phyloP scores from a whole-genome alignment of 225 moss, liverwort and hornwort genomes.

The Rhytidiadelphus loreus region DNA sequence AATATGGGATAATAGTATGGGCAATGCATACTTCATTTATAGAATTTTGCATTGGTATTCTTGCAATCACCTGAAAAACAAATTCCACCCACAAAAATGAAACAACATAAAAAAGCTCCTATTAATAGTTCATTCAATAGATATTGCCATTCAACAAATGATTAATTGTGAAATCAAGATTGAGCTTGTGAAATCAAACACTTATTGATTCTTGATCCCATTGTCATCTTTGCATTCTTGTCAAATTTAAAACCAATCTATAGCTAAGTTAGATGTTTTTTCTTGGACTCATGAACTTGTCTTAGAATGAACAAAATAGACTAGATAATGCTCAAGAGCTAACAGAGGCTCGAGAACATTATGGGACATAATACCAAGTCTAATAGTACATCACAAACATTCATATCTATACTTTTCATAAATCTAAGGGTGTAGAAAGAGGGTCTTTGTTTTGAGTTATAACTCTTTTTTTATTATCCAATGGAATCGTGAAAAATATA shows the following conservation, averaged over 20 bases:
- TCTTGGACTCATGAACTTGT: background rate
- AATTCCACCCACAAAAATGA: background rate
- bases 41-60: conserved; percentile 21
- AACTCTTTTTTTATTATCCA: no score
- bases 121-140: background rate
- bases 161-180: background rate
- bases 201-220: background rate
- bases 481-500: no score
- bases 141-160: background rate
- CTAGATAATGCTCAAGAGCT: no score
- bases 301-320: no score
- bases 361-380: no score
- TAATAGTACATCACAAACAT: no score
- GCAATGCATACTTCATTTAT: conserved; percentile 20
- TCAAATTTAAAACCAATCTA: background rate
- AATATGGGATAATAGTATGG: conserved; percentile 41
- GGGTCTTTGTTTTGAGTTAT: no score
- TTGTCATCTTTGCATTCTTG: background rate
- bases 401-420: no score
- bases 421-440: no score
- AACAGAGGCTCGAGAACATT: no score
- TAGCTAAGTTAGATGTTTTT: background rate
- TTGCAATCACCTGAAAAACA: conserved; percentile 35
- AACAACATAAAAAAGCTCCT: background rate
- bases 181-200: background rate